These are phyloP conservation scores for baker's yeast (Saccharomyces cerevisiae) DNA, from an alignment of 805 yeast species.

Conservation along the genomic window DNA sequence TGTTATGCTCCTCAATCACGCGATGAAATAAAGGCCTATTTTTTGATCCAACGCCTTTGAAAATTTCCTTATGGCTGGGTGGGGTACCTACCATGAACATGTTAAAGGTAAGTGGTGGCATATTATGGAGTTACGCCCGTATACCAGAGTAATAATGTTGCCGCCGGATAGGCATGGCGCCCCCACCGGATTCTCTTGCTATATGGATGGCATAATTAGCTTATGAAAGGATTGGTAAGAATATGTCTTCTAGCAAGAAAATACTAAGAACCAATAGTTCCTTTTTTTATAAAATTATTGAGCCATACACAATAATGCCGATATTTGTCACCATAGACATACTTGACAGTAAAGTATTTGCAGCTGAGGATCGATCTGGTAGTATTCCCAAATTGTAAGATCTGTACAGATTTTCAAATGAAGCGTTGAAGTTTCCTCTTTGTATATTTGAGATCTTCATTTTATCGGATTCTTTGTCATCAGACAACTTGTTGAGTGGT, in stretches of 20 bases:
- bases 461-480: not conserved
- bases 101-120: constrained; percentile 53
- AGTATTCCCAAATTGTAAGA: constrained; percentile 43
- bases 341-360: constrained; percentile 34
- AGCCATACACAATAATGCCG: constrained; percentile 71
- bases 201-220: constrained; percentile 18
- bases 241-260: constrained; percentile 33
- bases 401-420: constrained; percentile 28
- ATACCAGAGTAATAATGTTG: constrained; percentile 47
- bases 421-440: not conserved
- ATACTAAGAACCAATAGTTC: constrained; percentile 51
- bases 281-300: constrained; percentile 71
- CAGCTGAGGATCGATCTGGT: constrained; percentile 32
- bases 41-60: constrained; percentile 38
- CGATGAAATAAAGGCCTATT: constrained; percentile 26
- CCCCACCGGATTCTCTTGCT: constrained; percentile 5
- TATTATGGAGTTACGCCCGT: constrained; percentile 41
- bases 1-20: constrained; percentile 24
- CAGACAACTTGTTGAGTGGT: not conserved
- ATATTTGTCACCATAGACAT: constrained; percentile 55
- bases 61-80: constrained; percentile 66
- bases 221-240: constrained; percentile 26
- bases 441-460: not conserved
- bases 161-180: constrained; percentile 28
- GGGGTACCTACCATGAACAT: constrained; percentile 42